Conservation (phyloP, 257 asterid species). For the Petunia secreta region DNA sequence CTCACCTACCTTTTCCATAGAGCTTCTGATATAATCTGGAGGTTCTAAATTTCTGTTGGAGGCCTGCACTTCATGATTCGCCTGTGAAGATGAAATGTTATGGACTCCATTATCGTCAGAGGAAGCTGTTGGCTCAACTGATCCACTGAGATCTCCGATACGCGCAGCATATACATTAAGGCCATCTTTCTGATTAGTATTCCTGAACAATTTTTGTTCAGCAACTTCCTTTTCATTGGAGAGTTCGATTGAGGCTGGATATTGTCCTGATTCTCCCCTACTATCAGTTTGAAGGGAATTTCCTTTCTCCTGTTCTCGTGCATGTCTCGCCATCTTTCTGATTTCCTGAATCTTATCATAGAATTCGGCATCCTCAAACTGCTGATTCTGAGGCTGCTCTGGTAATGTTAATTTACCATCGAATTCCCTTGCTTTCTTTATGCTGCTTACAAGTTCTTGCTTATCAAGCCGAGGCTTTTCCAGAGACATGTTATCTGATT, state of each 20-base stretch:
- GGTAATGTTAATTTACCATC: conserved; percentile 29
- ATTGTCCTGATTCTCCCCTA: conserved; percentile 45
- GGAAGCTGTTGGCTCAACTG: conserved; percentile 32
- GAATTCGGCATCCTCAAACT: conserved; percentile 38
- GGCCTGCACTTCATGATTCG: conserved; percentile 34
- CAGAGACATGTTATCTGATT: conserved; percentile 40
- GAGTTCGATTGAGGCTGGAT: conserved; percentile 32
- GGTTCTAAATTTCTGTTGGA: conserved; percentile 24
- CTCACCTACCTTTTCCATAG: conserved; percentile 28
- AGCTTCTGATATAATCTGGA: conserved; percentile 36
- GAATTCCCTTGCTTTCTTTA: conserved; percentile 52
- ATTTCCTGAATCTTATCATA: conserved; percentile 62
- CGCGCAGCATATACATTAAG: conserved; percentile 30
- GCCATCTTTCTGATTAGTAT: conserved; percentile 35
- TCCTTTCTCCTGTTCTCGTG: conserved; percentile 64
- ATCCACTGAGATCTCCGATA: conserved; percentile 37
- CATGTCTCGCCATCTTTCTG: conserved; percentile 71
- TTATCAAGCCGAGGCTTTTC: conserved; percentile 76
- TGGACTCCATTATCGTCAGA: conserved; percentile 34
- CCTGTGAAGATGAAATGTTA: conserved; percentile 31
- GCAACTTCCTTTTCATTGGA: conserved; percentile 30
- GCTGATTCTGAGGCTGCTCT: conserved; percentile 36
- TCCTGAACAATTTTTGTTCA: conserved; percentile 20
- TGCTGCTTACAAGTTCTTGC: conserved; percentile 57
- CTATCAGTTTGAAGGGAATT: conserved; percentile 32